Percentiles rank a stretch among this genome's conserved stretches.
Conservation (phyloP, 495 filamentous ascomycete genomes). For the Margaritispora aquatica region DNA sequence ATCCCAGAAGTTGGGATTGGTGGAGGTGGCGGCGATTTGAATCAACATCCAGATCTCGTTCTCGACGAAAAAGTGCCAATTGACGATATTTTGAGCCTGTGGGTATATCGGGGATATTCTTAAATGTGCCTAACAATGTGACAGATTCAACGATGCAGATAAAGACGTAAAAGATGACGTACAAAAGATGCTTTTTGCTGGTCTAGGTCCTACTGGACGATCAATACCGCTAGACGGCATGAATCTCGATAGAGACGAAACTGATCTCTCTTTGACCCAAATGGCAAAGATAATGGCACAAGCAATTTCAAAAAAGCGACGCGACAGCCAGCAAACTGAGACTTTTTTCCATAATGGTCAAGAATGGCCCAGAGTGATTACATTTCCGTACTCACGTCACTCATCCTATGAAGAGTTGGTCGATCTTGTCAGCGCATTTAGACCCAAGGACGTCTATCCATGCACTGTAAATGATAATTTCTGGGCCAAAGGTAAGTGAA, state of each 20-base stretch:
- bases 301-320: conserved; percentile 5
- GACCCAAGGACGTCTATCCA: conserved; percentile 72
- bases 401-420: conserved; percentile 81
- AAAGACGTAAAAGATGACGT: conserved; percentile 16
- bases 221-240: conserved; percentile 37
- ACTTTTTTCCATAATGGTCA: neutral
- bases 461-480: conserved; percentile 64
- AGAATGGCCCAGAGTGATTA: conserved; percentile 36
- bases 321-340: neutral
- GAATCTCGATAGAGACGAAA: conserved; percentile 31
- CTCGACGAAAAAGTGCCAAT: conserved; percentile 38
- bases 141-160: conserved; percentile 16
- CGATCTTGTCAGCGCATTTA: conserved; percentile 59
- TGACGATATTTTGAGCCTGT: conserved; percentile 40
- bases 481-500: conserved; percentile 44
- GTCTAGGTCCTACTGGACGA: conserved; percentile 10
- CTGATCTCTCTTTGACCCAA: conserved; percentile 38
- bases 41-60: conserved; percentile 58
- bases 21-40: conserved; percentile 70
- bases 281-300: conserved; percentile 32
- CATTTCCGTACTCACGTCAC: conserved; percentile 86
- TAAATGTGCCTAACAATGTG: conserved; percentile 1
- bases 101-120: too few species aligned
- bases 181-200: conserved; percentile 22
- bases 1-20: conserved; percentile 71